These are phyloP conservation scores for Vaucheria bursata DNA, from an alignment of 352 stramenopile species.

Conservation along the genomic window DNA sequence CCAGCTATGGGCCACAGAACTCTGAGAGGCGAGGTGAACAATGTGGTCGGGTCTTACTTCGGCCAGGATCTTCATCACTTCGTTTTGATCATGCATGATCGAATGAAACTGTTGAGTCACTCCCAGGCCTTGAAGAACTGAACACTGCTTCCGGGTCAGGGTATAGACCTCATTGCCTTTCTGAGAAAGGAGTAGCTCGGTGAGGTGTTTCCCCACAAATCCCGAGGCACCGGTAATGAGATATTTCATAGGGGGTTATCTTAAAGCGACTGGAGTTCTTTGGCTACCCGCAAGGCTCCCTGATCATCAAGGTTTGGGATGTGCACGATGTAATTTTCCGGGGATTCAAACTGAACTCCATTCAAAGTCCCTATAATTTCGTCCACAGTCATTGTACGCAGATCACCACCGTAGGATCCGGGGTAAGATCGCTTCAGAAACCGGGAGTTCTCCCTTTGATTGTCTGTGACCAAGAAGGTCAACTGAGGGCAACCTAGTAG, in stretches of 20 bases:
- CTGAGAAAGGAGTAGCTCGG: not conserved
- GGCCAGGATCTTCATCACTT: not conserved
- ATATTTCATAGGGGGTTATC: conserved; percentile 2
- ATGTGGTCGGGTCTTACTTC: not conserved
- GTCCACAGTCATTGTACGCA: no score
- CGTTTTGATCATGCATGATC: not conserved
- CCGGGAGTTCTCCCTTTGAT: no score
- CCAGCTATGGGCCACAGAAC: not conserved
- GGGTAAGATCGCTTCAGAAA: no score
- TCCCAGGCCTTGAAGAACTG: not conserved
- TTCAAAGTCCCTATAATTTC: no score
- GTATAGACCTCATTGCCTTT: not conserved
- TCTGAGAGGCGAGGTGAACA: not conserved
- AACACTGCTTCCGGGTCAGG: not conserved
- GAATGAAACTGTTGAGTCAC: not conserved
- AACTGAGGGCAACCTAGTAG: no score
- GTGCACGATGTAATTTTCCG: no score
- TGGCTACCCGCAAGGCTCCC: no score
- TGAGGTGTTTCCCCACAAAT: not conserved
- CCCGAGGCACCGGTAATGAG: not conserved
- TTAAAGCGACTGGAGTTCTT: no score
- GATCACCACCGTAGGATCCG: no score
- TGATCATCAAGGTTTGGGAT: no score
- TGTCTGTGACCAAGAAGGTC: no score
- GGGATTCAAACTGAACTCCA: no score